Base-by-base conservation (phyloP, 192 early-diverging fungal species). In the Entomortierella chlamydospora region DNA sequence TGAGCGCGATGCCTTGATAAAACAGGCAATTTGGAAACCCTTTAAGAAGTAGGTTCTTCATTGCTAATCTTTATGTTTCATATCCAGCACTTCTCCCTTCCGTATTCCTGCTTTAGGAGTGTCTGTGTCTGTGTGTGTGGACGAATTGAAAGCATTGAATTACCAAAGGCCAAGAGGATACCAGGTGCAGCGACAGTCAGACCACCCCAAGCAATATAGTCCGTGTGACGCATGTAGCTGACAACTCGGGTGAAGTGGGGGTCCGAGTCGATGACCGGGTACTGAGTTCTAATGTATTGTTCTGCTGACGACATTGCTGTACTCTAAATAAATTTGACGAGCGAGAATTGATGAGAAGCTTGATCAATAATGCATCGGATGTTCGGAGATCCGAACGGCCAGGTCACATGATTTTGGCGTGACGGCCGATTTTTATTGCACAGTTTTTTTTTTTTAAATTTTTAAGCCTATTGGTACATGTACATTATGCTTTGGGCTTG, bases 231-330 rank as follows among this genome's bases (percentile, higher is more conserved):
- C 79, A 99, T 93, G 88, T 97, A 99, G 43, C 93, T 83, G 58
- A 99, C 86, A 4, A 99, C 94, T 57, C 95, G 91, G 69, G 78
- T 85, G 73, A 99, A 93, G 79, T 96, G 94, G 22, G 97, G 97
- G 73, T 99, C 94, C 61, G 89, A 91, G 81, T 93, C 95, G 73
- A 99, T 94, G 73, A 95, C 86, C 39, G 89, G 90, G 83, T 92
- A 95, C 49, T 93, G 88, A 20, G 89, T 82, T 49, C 86, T 70
- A 63, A 84, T 64, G 71, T 83, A 72, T 80, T 84, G 79, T 45
- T 83, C 82, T 64, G 85, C 55, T 10, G 76, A 61, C 5, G 76
- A 79, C 76, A 79, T 79, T 58, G 51, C 58, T 51, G 51, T 50
- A 31, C 6, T 39, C 11, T 41, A 22, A 34, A 41, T 30, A 25